Percentiles rank a stretch among this genome's conserved stretches.
Conservation (phyloP, 306 rosid genomes). For the Nissolia schottii region DNA sequence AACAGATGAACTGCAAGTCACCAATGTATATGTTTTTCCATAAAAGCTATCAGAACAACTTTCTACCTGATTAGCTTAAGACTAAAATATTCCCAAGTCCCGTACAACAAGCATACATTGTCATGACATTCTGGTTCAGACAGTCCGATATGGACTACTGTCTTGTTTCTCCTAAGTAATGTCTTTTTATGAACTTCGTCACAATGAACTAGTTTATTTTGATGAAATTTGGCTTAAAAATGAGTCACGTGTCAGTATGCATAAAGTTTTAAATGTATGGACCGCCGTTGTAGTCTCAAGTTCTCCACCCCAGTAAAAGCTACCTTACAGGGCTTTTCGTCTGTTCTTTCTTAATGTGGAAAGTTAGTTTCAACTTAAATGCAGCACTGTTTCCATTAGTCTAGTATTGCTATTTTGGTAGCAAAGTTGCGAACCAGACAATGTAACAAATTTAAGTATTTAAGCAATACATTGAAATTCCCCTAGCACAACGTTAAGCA, state of each 20-base stretch:
- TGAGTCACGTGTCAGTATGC: background rate
- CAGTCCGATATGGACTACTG: background rate
- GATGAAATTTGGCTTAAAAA: background rate
- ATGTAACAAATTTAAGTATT: background rate
- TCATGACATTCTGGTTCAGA: background rate
- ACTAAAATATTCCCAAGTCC: background rate
- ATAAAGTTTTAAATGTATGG: background rate
- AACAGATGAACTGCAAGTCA: background rate
- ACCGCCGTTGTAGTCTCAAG: background rate
- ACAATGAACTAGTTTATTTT: background rate
- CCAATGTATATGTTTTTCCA: background rate
- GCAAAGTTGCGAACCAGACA: background rate
- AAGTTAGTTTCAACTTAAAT: slow-evolving; percentile 13
- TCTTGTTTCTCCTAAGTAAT: background rate
- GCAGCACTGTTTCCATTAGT: background rate
- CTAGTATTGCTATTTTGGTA: background rate
- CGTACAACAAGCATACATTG: background rate
- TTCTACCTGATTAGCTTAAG: background rate
- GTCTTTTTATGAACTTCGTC: background rate
- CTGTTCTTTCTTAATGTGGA: background rate
- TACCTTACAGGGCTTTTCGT: background rate
- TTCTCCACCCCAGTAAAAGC: slow-evolving; percentile 17
- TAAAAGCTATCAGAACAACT: background rate
- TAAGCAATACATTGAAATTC: slow-evolving; percentile 5
- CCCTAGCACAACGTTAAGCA: background rate